phyloP scores from a whole-genome alignment of 495 filamentous ascomycete species.

The Lophiotrema nucula region DNA sequence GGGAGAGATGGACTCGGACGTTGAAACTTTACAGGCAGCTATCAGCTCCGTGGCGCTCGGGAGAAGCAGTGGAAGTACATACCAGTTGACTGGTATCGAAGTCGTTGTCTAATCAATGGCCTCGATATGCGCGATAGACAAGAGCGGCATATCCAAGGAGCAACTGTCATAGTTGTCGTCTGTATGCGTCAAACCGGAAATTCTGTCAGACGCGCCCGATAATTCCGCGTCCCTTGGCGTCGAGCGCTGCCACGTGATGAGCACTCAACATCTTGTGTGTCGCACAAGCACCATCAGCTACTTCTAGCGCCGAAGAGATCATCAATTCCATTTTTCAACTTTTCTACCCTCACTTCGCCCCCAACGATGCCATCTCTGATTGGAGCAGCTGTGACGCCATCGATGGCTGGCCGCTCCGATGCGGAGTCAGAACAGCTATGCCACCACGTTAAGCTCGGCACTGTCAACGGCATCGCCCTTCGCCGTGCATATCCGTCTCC shows the following conservation, averaged over 20 bases:
- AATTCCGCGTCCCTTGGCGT: not conserved
- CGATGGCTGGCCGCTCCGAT: not conserved
- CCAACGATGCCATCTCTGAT: no score
- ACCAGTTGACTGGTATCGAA: conserved; percentile 33
- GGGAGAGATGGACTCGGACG: conserved; percentile 48
- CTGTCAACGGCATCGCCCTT: not conserved
- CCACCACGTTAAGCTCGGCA: conserved; percentile 1
- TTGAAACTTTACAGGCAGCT: not conserved
- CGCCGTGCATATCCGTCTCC: conserved; percentile 18
- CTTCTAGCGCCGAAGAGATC: no score
- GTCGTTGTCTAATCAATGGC: conserved; percentile 9
- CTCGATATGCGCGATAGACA: conserved; percentile 33
- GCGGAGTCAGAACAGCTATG: not conserved
- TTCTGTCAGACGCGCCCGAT: not conserved
- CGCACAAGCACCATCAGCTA: no score
- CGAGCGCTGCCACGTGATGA: not conserved
- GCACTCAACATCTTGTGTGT: no score
- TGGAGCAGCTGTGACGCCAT: no score
- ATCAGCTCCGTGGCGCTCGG: no score
- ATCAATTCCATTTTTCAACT: no score
- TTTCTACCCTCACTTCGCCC: no score
- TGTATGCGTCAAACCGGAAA: no score
- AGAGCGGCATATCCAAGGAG: conserved; percentile 38
- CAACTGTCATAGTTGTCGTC: conserved; percentile 25
- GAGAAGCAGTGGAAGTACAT: no score